Conservation (phyloP, 257 asterid genomes). For the Gardenia jasminoides region DNA sequence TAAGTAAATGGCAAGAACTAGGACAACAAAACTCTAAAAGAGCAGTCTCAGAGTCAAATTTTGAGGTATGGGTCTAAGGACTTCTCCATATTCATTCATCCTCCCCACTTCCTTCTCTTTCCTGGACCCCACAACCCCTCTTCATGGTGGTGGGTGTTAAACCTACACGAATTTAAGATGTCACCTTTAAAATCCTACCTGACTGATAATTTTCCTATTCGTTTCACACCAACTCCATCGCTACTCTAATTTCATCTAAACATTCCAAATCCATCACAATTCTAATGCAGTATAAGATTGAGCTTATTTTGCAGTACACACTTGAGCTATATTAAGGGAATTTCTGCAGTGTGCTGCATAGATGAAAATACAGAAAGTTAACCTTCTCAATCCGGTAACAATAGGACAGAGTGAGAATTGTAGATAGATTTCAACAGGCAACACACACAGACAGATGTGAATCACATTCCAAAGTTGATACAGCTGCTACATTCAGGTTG, state of each 20-base stretch:
- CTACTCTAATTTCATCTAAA: background rate
- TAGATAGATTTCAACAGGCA: background rate
- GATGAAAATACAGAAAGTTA: background rate
- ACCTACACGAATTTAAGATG: background rate
- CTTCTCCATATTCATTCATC: background rate
- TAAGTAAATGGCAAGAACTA: conserved; percentile 10
- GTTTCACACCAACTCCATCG: background rate
- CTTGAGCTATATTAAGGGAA: background rate
- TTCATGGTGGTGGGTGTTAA: background rate
- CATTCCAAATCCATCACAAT: background rate
- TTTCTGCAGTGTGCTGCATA: background rate
- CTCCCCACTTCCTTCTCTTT: background rate
- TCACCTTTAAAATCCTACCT: background rate
- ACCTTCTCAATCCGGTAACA: background rate
- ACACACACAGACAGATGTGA: background rate
- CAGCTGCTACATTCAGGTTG: background rate
- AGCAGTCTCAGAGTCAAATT: background rate
- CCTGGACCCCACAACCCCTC: background rate
- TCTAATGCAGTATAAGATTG: background rate
- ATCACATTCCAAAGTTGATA: background rate
- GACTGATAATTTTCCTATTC: background rate
- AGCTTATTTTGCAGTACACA: background rate
- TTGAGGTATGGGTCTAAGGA: background rate
- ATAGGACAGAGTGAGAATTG: background rate
- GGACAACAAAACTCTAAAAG: background rate